Evolutionary conservation across 768 basidiomycete species (phyloP).

Genomic region (Kwoniella dendrophila): DNA sequence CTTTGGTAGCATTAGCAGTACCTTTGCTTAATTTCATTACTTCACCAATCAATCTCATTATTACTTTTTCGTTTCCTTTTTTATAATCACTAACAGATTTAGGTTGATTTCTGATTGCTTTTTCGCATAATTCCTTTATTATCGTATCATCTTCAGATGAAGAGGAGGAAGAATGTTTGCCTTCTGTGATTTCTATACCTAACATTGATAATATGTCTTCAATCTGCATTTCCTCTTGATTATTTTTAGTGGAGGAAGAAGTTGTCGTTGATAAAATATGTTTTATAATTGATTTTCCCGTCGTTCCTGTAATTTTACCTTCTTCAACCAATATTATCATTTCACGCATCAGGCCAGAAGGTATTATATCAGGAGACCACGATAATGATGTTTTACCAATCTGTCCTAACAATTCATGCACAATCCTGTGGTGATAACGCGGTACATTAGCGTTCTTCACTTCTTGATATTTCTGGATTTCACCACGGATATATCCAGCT

Average conservation of each 20-base stretch:
- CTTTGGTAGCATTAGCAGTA: slow-evolving; percentile 70
- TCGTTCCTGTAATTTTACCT: slow-evolving; percentile 75
- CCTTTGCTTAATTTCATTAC: slow-evolving; percentile 84
- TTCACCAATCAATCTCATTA: slow-evolving; percentile 78
- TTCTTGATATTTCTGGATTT: no score
- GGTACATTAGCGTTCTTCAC: slow-evolving; percentile 14
- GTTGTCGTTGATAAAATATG: slow-evolving; percentile 65
- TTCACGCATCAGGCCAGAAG: slow-evolving; percentile 68
- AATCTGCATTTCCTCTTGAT: slow-evolving; percentile 3
- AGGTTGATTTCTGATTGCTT: slow-evolving; percentile 70
- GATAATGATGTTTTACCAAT: slow-evolving; percentile 64
- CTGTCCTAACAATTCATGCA: slow-evolving; percentile 81
- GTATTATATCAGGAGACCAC: slow-evolving; percentile 66
- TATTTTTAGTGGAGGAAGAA: slow-evolving; percentile 35
- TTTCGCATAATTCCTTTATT: slow-evolving; percentile 61
- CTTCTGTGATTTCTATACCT: neutral
- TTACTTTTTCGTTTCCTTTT: slow-evolving; percentile 71
- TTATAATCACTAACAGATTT: slow-evolving; percentile 68
- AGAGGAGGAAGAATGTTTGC: slow-evolving; percentile 3
- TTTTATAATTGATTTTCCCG: slow-evolving; percentile 75
- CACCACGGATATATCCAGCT: no score
- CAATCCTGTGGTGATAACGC: slow-evolving; percentile 65
- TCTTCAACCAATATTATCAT: slow-evolving; percentile 74
- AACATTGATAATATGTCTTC: slow-evolving; percentile 18
- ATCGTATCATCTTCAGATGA: slow-evolving; percentile 6